Percentiles rank a stretch among this genome's conserved stretches.
Conservation (phyloP, 768 basidiomycete species). For the Boletus bicolor region DNA sequence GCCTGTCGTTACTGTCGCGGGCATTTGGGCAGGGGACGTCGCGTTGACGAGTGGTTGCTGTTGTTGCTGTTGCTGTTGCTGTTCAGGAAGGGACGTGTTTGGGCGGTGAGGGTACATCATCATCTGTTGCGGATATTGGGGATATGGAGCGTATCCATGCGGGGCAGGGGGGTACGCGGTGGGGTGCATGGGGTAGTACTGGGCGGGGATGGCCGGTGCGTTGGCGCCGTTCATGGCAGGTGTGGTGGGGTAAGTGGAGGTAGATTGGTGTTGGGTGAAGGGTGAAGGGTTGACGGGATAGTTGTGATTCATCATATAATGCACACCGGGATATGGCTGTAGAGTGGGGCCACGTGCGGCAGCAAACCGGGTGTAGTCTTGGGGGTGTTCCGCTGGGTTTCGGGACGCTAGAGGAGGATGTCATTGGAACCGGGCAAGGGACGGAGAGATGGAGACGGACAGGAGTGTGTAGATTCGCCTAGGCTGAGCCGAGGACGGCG, state of each 20-base stretch:
- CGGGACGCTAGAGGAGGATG: slow-evolving; percentile 14
- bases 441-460: slow-evolving; percentile 15
- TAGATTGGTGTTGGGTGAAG: slow-evolving; percentile 40
- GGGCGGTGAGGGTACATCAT: slow-evolving; percentile 58
- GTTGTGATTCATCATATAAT: slow-evolving; percentile 65
- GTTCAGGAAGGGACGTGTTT: slow-evolving; percentile 36
- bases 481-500: slow-evolving; percentile 28
- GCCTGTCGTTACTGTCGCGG: slow-evolving; percentile 32
- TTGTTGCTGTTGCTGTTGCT: slow-evolving; percentile 24
- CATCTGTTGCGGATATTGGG: slow-evolving; percentile 55
- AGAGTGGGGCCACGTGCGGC: slow-evolving; percentile 41
- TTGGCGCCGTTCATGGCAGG: slow-evolving; percentile 38
- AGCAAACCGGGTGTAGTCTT: slow-evolving; percentile 31
- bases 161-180: slow-evolving; percentile 43
- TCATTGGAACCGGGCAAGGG: slow-evolving; percentile 1
- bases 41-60: slow-evolving; percentile 32
- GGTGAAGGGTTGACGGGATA: slow-evolving; percentile 61
- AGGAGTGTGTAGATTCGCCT: slow-evolving; percentile 17
- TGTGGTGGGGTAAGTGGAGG: slow-evolving; percentile 35
- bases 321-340: slow-evolving; percentile 55
- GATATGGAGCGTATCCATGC: slow-evolving; percentile 54
- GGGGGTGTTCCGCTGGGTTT: slow-evolving; percentile 18
- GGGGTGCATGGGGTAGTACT: slow-evolving; percentile 60
- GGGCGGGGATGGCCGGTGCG: slow-evolving; percentile 39
- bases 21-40: slow-evolving; percentile 31